Evolutionary conservation across 495 filamentous ascomycete genomes (phyloP), one percentile per base, ranked within the genome.

Genomic region (Pseudoneurospora amorphoporcata): DNA sequence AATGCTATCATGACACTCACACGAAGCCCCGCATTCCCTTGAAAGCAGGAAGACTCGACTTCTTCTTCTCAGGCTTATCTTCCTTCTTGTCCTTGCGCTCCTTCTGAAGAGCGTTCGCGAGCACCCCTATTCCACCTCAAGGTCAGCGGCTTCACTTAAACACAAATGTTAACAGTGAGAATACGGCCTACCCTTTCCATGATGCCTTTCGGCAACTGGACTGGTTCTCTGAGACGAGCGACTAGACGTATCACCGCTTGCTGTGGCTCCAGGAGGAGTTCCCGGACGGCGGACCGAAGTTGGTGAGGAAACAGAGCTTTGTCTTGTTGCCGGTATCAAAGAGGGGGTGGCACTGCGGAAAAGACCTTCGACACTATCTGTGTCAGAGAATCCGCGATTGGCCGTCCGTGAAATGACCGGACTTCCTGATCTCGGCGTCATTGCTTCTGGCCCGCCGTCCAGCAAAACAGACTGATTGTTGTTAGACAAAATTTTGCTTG

Each of bases 81-180:
- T 84, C 80, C 69, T 87, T 84, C 45, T 84, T 85, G 3, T 87
- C 84, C 73, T 86, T 88, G 42, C 84, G 84, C 14, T 85, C 84
- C 71, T 86, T 88, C 38, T 83, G 84, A n/a, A 84, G 80, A 43
- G 84, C 79, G 75, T 89, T 89, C 78, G 89, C 86, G 0, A 87
- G 83, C 9, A 87, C 87, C 16, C 84, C 88, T 89, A 43, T 23
- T 29, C 29, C 40, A 47, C 35, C 10, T 43, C 29, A 29, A 10
- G 58, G 75, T 84, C 74, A 87, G 81, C 75, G 80, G 12, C 41
- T 53, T 53, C 12, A 12, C 6, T 68, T 69, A 17, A 19, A 19
- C 61, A 40, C 74, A n/a, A 72, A 61, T 71, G 68, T 69, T 29
- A 71, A 39, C 29, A 73, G 68, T 23, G 73, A 70, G 39, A 61